Percentiles rank a stretch among this genome's conserved stretches.
Conservation (phyloP, 140 eudicot species). For the Erigeron philadelphicus region DNA sequence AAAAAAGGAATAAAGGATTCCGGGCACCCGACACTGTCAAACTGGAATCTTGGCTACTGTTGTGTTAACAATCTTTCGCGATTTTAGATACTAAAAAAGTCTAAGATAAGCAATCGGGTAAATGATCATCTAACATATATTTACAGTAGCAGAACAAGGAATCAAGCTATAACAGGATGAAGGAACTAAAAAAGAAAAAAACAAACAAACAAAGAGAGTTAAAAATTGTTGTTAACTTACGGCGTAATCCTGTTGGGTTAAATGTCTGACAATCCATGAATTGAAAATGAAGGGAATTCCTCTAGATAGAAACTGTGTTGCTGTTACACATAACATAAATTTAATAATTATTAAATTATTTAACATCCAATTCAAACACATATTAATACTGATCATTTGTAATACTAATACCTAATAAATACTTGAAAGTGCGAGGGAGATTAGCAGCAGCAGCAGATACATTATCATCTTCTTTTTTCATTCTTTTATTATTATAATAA, state of each 20-base stretch:
- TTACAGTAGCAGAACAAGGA: too few species aligned
- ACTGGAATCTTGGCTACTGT: too few species aligned
- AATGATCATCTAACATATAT: too few species aligned
- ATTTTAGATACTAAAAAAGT: too few species aligned
- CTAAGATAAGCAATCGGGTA: too few species aligned
- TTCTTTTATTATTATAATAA: not conserved
- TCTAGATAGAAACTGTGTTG: slow-evolving; percentile 94
- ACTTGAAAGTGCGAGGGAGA: slow-evolving; percentile 89
- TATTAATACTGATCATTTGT: too few species aligned
- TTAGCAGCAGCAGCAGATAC: slow-evolving; percentile 35
- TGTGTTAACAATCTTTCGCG: too few species aligned
- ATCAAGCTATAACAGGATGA: too few species aligned
- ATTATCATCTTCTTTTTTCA: not conserved
- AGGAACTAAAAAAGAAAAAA: not conserved
- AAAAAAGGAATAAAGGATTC: too few species aligned
- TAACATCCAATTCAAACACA: too few species aligned
- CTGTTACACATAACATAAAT: slow-evolving; percentile 30
- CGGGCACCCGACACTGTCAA: too few species aligned
- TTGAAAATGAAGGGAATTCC: slow-evolving; percentile 94
- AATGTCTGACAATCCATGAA: slow-evolving; percentile 87
- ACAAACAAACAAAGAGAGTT: not conserved
- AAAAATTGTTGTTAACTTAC: slow-evolving; percentile 30
- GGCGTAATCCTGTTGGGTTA: slow-evolving; percentile 74
- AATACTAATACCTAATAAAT: slow-evolving; percentile 50
- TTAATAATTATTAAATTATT: not conserved